Base-by-base conservation (phyloP, 2,329 filamentous ascomycete genomes). In the Apiospora phragmitis region DNA sequence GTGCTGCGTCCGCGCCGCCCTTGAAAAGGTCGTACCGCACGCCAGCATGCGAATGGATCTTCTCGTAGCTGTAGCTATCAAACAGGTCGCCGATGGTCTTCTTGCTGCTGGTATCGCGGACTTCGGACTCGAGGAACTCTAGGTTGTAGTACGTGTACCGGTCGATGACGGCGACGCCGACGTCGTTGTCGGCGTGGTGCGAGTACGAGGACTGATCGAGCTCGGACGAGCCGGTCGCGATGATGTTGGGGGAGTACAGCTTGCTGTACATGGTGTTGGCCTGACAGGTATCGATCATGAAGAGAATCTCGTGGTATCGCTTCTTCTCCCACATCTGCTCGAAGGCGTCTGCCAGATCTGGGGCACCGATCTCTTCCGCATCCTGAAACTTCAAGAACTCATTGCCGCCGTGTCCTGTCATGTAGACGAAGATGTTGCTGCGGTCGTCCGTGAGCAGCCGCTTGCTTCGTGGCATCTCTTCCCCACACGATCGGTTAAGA, bases 261-360 rank as follows among this genome's bases (percentile, higher is more conserved):
- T 97, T 95, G 80, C 92, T 95, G 84, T 97, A 99, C 94, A 99
- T 98, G 42, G 96, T 99, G 81, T 99, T 99, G 70, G 96, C 96
- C 84, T 99, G 96, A 84, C 96, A 99, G 0, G 96, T 99, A 81
- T 99, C 96, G 83, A 99, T 99, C 96, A 99, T 99, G 86, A 99
- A 99, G 71, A 99, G 89, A 76, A 99, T 91, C 83, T 99, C 96
- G 81, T 98, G 94, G 82, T 98, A 99, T 80, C 92, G 92, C 85
- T 97, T 97, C 90, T 99, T 99, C 87, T 99, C 96, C 93, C 95
- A 98, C 96, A 99, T 99, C 85, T 99, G 95, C 82, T 97, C 94
- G 80, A 99, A 98, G 0, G 96, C 96, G 81, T 99, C 94, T 6
- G 97, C 96, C 70, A 99, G 85, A 83, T 99, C 96, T 80, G 97